Evolutionary conservation across 495 filamentous ascomycete genomes (phyloP).

Genomic region (Cercophora scortea): DNA sequence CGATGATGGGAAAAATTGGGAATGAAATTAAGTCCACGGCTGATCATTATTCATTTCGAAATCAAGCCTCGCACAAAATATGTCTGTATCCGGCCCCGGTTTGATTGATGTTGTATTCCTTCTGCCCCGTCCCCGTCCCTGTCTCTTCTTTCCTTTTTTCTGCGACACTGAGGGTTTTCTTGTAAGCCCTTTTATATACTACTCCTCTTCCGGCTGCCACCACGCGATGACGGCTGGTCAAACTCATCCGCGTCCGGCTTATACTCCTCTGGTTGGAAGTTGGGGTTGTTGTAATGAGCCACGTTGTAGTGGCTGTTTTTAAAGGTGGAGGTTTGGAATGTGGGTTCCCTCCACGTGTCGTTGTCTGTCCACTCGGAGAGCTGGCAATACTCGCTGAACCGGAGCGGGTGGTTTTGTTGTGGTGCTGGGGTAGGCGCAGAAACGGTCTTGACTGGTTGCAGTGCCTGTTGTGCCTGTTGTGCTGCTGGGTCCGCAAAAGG

Average conservation of each 20-base stretch:
- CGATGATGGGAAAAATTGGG: too few species aligned
- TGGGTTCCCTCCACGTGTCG: conserved; percentile 34
- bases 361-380: conserved; percentile 31
- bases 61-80: too few species aligned
- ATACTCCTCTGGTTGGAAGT: conserved; percentile 71
- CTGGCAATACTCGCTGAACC: conserved; percentile 40
- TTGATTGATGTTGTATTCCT: too few species aligned
- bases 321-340: conserved; percentile 46
- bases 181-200: conserved; percentile 13
- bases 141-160: too few species aligned
- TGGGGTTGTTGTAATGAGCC: conserved; percentile 74
- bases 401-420: conserved; percentile 25
- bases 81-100: too few species aligned
- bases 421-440: conserved; percentile 21
- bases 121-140: too few species aligned
- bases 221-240: conserved; percentile 14
- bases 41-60: too few species aligned
- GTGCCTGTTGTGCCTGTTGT: conserved; percentile 20
- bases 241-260: conserved; percentile 34
- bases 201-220: conserved; percentile 30
- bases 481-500: conserved; percentile 23
- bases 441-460: conserved; percentile 12
- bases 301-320: conserved; percentile 68
- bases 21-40: too few species aligned
- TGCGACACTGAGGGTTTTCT: too few species aligned